A percentile compares a stretch with the other conserved stretches of the same genome.
Evolutionary conservation across 148 eudicot species (phyloP).

Genomic region (Persicaria tinctoria): DNA sequence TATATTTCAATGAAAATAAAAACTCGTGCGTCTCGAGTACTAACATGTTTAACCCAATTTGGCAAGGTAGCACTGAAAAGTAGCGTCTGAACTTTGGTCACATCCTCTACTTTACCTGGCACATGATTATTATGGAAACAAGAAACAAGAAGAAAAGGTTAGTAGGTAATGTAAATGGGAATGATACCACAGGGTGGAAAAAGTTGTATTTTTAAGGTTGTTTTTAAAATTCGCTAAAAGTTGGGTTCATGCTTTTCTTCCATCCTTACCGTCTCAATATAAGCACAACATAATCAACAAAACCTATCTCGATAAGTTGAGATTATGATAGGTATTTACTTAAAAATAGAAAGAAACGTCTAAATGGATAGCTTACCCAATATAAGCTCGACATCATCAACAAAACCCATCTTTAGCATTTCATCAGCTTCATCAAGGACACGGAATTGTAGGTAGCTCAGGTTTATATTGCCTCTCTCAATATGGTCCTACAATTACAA

Average conservation of each 20-base stretch:
- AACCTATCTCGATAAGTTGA: background rate
- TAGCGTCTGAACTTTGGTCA: slow-evolving; percentile 82
- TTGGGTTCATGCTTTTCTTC: too few relatives aligned
- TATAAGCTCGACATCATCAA: slow-evolving; percentile 89
- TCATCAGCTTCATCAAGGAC: slow-evolving; percentile 99
- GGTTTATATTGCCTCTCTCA: slow-evolving; percentile 62
- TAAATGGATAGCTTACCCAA: slow-evolving; percentile 36
- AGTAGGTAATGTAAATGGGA: background rate
- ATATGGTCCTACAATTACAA: slow-evolving; percentile 54
- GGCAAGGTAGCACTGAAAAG: slow-evolving; percentile 99
- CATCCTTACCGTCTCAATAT: too few relatives aligned
- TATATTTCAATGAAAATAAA: background rate
- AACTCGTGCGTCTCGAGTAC: background rate
- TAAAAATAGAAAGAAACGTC: background rate
- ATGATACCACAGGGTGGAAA: background rate
- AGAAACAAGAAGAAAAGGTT: background rate
- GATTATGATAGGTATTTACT: background rate
- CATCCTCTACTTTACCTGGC: slow-evolving; percentile 87
- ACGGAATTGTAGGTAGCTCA: slow-evolving; percentile 73
- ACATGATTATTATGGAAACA: background rate
- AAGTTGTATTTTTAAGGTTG: background rate
- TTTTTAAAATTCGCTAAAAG: background rate
- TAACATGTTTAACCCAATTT: slow-evolving; percentile 72
- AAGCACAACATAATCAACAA: too few relatives aligned
- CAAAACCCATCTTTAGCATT: slow-evolving; percentile 92